Conservation (phyloP, 257 asterid genomes). For the Haberlea rhodopensis region DNA sequence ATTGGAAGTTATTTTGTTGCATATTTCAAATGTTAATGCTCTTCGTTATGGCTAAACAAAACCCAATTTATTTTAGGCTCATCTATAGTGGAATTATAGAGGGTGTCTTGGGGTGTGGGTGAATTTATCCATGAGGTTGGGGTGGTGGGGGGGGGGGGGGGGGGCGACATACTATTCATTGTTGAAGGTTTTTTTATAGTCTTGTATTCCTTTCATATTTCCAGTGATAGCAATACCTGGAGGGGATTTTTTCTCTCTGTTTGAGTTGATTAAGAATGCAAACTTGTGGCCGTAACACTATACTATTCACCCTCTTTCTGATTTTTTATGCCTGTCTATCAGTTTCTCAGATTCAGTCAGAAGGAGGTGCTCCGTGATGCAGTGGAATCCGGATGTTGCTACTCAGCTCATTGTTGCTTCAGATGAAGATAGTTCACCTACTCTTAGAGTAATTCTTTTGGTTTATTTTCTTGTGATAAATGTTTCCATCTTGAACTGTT, state of each 20-base stretch:
- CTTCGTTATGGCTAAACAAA: not conserved
- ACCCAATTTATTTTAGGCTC: not conserved
- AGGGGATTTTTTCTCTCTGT: not conserved
- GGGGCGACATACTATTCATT: too few relatives aligned
- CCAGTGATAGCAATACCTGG: not conserved
- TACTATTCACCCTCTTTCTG: constrained; percentile 5
- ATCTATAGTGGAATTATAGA: not conserved
- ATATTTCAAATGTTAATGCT: constrained; percentile 16
- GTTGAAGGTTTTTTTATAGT: not conserved
- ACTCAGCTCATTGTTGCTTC: constrained; percentile 96
- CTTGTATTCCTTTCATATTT: not conserved
- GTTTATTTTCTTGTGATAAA: constrained; percentile 14
- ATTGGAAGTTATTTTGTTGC: constrained; percentile 17
- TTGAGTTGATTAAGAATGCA: not conserved
- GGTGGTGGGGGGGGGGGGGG: too few relatives aligned
- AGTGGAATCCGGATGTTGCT: constrained; percentile 94
- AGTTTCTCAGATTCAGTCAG: constrained; percentile 82
- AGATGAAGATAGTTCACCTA: constrained; percentile 89
- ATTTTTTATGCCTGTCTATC: constrained; percentile 30
- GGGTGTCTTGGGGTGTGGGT: not conserved
- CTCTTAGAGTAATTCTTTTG: constrained; percentile 59
- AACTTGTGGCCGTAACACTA: not conserved
- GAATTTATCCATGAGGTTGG: not conserved
- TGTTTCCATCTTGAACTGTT: constrained; percentile 15
- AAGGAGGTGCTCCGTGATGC: constrained; percentile 95